phyloP scores from a whole-genome alignment of 2,329 filamentous ascomycete genomes.

The Grosmannia serpens region DNA sequence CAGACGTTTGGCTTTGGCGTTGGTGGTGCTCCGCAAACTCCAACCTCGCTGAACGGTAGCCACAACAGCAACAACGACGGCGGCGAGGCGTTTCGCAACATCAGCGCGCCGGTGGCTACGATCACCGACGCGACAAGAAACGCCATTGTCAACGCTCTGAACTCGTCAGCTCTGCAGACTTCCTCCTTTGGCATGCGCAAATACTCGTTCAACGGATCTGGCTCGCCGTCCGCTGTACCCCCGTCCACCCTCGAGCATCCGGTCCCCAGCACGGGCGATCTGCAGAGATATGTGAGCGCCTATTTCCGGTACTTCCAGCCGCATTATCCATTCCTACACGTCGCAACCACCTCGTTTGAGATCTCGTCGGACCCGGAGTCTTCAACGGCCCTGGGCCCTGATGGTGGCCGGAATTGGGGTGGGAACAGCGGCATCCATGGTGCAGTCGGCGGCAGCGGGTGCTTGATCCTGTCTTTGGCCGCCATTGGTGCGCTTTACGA shows the following conservation, averaged over 20 bases:
- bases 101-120: slow-evolving; percentile 46
- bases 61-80: slow-evolving; percentile 7
- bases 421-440: neutral
- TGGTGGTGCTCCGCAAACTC: slow-evolving; percentile 56
- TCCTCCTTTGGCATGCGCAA: slow-evolving; percentile 46
- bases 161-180: slow-evolving; percentile 32
- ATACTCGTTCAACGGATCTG: slow-evolving; percentile 49
- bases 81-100: slow-evolving; percentile 27
- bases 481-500: slow-evolving; percentile 69
- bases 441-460: slow-evolving; percentile 63
- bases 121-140: slow-evolving; percentile 54
- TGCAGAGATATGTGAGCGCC: slow-evolving; percentile 81
- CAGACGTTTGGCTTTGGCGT: slow-evolving; percentile 48
- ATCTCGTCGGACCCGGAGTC: slow-evolving; percentile 26
- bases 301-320: slow-evolving; percentile 92
- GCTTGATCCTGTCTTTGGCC: slow-evolving; percentile 77
- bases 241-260: slow-evolving; percentile 35
- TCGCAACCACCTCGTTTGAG: slow-evolving; percentile 85
- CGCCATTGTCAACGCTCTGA: slow-evolving; percentile 48
- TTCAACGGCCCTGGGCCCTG: slow-evolving; percentile 34
- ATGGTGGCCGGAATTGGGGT: neutral
- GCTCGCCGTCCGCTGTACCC: slow-evolving; percentile 42
- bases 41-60: slow-evolving; percentile 58
- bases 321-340: slow-evolving; percentile 87
- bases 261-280: slow-evolving; percentile 70